These are phyloP conservation scores for Barnettozyma californica DNA, from an alignment of 805 yeast genomes.

Conservation along the genomic window DNA sequence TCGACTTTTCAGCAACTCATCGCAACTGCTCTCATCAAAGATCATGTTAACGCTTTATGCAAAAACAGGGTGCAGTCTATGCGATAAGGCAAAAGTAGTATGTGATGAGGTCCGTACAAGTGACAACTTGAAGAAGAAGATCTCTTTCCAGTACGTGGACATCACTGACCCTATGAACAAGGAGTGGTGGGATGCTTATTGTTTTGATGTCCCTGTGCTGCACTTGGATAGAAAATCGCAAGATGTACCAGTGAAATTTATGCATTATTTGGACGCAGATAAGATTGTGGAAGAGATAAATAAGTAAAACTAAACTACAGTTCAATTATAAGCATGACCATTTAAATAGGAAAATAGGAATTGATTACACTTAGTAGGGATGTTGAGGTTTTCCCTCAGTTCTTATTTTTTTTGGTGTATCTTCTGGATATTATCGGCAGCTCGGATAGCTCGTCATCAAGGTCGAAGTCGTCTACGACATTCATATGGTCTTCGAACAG, in stretches of 20 bases:
- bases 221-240: conserved; percentile 52
- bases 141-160: conserved; percentile 43
- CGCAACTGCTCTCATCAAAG: conserved; percentile 2
- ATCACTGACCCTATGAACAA: conserved; percentile 55
- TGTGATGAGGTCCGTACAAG: conserved; percentile 37
- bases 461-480: conserved; percentile 20
- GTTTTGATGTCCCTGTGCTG: conserved; percentile 76
- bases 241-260: conserved; percentile 48
- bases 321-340: not conserved
- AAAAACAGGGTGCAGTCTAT: conserved; percentile 63
- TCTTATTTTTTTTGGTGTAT: conserved; percentile 21
- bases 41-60: conserved; percentile 54
- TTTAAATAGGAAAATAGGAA: not conserved
- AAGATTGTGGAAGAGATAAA: conserved; percentile 49
- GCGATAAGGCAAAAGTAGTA: conserved; percentile 57
- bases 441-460: conserved; percentile 12
- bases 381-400: not conserved
- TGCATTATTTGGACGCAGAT: conserved; percentile 59
- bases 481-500: conserved; percentile 22
- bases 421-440: conserved; percentile 15
- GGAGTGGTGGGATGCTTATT: conserved; percentile 64
- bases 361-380: not conserved
- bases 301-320: conserved; percentile 3
- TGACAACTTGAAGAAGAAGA: conserved; percentile 22
- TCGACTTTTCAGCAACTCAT: not conserved